These are phyloP conservation scores for Xylaria sp. DNA, from an alignment of 2,329 filamentous ascomycete genomes.

Conservation along the genomic window DNA sequence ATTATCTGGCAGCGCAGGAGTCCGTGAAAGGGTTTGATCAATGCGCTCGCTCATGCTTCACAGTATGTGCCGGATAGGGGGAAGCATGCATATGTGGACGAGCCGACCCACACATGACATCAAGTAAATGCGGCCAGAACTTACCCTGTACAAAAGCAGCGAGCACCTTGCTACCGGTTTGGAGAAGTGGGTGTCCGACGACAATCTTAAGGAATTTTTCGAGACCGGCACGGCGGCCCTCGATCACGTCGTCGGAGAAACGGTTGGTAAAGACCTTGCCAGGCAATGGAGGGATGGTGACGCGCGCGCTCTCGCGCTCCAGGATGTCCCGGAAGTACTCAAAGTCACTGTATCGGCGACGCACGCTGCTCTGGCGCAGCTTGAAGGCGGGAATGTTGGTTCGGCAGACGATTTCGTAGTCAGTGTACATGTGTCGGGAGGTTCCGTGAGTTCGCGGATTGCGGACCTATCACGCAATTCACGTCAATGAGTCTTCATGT, in stretches of 20 bases:
- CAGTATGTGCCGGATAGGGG: neutral
- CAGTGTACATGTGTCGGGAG: slow-evolving; percentile 94
- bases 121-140: slow-evolving; percentile 28
- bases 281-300: slow-evolving; percentile 91
- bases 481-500: neutral
- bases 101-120: neutral
- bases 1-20: neutral
- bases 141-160: slow-evolving; percentile 94
- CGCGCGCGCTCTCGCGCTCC: slow-evolving; percentile 87
- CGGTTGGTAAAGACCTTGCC: slow-evolving; percentile 98
- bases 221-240: slow-evolving; percentile 82
- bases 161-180: slow-evolving; percentile 95
- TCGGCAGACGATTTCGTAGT: slow-evolving; percentile 95
- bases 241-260: slow-evolving; percentile 97
- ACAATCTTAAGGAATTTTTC: slow-evolving; percentile 98
- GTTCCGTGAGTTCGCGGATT: slow-evolving; percentile 93
- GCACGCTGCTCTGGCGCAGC: slow-evolving; percentile 79
- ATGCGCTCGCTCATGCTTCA: neutral
- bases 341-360: slow-evolving; percentile 94
- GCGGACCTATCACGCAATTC: slow-evolving; percentile 58
- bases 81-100: neutral
- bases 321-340: slow-evolving; percentile 98
- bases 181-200: slow-evolving; percentile 88
- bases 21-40: neutral
- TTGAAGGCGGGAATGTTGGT: slow-evolving; percentile 99